These are phyloP conservation scores for Athelia psychrophila DNA, from an alignment of 1,284 basidiomycete genomes.

Conservation along the genomic window DNA sequence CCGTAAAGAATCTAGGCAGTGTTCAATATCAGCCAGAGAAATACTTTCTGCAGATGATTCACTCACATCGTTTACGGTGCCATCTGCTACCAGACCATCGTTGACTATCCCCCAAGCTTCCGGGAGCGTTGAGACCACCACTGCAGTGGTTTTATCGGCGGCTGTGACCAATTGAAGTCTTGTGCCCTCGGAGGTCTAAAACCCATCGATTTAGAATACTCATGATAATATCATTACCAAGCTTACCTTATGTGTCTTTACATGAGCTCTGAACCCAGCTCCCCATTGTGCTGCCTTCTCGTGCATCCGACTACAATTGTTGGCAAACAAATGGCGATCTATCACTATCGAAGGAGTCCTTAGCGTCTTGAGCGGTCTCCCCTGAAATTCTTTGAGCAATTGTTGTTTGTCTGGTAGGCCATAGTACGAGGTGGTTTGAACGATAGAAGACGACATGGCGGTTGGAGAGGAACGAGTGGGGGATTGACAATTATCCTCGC, in stretches of 20 bases:
- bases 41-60: slow-evolving; percentile 1
- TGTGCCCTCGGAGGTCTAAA: slow-evolving; percentile 71
- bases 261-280: slow-evolving; percentile 74
- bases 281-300: slow-evolving; percentile 60
- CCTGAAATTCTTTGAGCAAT: slow-evolving; percentile 58
- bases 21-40: slow-evolving; percentile 2
- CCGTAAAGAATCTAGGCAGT: slow-evolving; percentile 85
- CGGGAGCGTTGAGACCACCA: slow-evolving; percentile 78
- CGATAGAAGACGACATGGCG: slow-evolving; percentile 18
- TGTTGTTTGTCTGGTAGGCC: slow-evolving; percentile 51
- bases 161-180: slow-evolving; percentile 62
- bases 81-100: slow-evolving; percentile 68
- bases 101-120: slow-evolving; percentile 76
- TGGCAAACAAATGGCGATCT: slow-evolving; percentile 65
- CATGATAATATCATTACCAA: not conserved
- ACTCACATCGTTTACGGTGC: slow-evolving; percentile 72
- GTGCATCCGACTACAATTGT: slow-evolving; percentile 76
- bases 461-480: not conserved
- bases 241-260: slow-evolving; percentile 79
- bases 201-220: slow-evolving; percentile 7
- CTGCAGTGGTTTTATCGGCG: slow-evolving; percentile 50
- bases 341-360: slow-evolving; percentile 80
- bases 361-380: slow-evolving; percentile 54
- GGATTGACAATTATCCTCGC: not conserved
- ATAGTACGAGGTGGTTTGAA: slow-evolving; percentile 51